phyloP scores from a whole-genome alignment of 108 stramenopile species.

The Cyclotella distinguenda region DNA sequence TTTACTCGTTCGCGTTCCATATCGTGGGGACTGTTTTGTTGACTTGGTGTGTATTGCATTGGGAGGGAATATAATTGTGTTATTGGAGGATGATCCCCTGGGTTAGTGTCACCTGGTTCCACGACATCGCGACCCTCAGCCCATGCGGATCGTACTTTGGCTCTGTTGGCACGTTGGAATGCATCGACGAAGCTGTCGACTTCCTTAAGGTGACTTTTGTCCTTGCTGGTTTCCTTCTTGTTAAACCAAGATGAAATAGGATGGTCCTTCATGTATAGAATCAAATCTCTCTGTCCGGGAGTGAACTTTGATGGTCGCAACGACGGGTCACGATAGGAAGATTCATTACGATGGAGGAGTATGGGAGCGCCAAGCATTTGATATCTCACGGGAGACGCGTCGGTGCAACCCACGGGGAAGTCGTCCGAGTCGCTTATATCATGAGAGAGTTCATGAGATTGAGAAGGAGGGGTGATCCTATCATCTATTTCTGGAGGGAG shows the following conservation, averaged over 20 bases:
- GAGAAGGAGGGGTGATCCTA: not conserved
- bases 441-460: not conserved
- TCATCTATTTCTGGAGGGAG: no score
- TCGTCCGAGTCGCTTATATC: not conserved
- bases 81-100: not conserved
- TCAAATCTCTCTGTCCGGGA: constrained; percentile 21
- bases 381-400: constrained; percentile 12
- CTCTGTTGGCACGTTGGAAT: not conserved
- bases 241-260: constrained; percentile 4
- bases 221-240: constrained; percentile 1
- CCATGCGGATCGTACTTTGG: not conserved
- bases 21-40: not conserved
- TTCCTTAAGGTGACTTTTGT: not conserved
- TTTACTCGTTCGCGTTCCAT: constrained; percentile 12
- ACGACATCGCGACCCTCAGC: no score
- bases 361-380: constrained; percentile 53
- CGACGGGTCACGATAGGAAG: constrained; percentile 25
- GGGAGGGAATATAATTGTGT: not conserved
- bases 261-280: constrained; percentile 7
- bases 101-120: not conserved
- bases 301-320: constrained; percentile 11
- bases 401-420: no score
- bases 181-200: not conserved
- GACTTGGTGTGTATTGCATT: not conserved
- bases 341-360: constrained; percentile 47